Evolutionary conservation across 345 rosid species (phyloP), one percentile per base, ranked within the genome.

Genomic region (Passiflora organensis): DNA sequence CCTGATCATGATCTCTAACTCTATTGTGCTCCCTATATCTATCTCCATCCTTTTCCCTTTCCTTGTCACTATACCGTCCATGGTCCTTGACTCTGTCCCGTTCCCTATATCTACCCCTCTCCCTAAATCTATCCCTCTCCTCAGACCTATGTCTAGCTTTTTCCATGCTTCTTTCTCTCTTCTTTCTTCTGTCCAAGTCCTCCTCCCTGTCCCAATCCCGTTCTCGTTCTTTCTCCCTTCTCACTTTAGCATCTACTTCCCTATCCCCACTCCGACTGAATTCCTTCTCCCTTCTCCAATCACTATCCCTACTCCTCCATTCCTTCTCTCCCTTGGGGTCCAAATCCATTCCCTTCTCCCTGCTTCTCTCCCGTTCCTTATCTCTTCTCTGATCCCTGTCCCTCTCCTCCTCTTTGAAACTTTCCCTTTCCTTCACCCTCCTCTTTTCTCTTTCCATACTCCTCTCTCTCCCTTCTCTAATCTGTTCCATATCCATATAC

Each of bases 261-360:
- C 74, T 49, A 17, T 76, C 83, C 74, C 64, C 68, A 62, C 77
- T 70, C 73, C 76, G 75, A 51, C 72, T 80, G 37, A 54, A 64
- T 45, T 80, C 78, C 56, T 58, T 73, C 56, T 60, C 78, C 72
- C 61, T 78, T 64, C 81, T 69, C 54, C 78, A 21, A 43, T 73
- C 80, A 23, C 41, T 60, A 28, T 75, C 75, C 67, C 64, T 68
- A 50, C 77, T 68, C 70, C 71, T 73, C 46, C 62, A 55, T 28
- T 65, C 78, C 49, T 17, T 45, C 37, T 69, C 82, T 66, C 77
- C 72, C 53, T 64, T 52, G 17, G 17, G 23, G 10, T 54, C 54
- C 53, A 36, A 21, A 15, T 54, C 67, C 3, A 41, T 11, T 15
- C 15, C 10, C 13, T 11, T 41, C 37, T 32, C 54, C 52, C 44